phyloP scores from a whole-genome alignment of 768 basidiomycete species.

The Kwoniella bestiolae region DNA sequence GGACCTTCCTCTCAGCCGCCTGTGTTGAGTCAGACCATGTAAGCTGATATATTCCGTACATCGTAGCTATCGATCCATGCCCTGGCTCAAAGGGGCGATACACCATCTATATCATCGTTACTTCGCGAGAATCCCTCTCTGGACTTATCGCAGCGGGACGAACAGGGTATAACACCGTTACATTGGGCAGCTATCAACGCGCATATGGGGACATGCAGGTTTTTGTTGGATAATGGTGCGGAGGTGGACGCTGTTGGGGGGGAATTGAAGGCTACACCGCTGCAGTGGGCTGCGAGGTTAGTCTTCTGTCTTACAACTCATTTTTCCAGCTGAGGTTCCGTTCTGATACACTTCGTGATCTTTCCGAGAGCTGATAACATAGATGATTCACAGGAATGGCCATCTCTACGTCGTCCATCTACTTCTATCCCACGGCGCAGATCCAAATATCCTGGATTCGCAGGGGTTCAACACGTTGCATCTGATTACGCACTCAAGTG shows the following conservation, averaged over 20 bases:
- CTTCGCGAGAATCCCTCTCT: constrained; percentile 28
- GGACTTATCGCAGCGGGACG: constrained; percentile 63
- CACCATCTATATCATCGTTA: constrained; percentile 24
- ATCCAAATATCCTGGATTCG: constrained; percentile 85
- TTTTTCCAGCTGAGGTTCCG: too few relatives aligned
- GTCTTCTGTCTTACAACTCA: constrained; percentile 12
- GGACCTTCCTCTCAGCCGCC: not conserved
- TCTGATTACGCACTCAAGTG: constrained; percentile 90
- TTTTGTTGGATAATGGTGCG: constrained; percentile 86
- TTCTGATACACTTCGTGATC: too few relatives aligned
- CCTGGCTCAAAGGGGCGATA: constrained; percentile 80
- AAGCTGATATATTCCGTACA: not conserved
- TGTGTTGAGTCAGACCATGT: not conserved
- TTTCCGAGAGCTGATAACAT: too few relatives aligned
- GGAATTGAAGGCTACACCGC: constrained; percentile 88
- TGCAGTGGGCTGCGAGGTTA: constrained; percentile 91
- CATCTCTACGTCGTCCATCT: constrained; percentile 95
- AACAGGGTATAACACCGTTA: constrained; percentile 88
- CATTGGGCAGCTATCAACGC: constrained; percentile 99
- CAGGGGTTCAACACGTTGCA: constrained; percentile 97
- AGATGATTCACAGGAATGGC: constrained; percentile 67
- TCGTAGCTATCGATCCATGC: constrained; percentile 68
- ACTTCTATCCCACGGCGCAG: constrained; percentile 83
- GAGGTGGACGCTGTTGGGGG: constrained; percentile 94
- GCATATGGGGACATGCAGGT: constrained; percentile 83